Evolutionary conservation across 176 grass and related monocot species (phyloP), one percentile per base, ranked within the genome.

Genomic region (Oryza punctata): DNA sequence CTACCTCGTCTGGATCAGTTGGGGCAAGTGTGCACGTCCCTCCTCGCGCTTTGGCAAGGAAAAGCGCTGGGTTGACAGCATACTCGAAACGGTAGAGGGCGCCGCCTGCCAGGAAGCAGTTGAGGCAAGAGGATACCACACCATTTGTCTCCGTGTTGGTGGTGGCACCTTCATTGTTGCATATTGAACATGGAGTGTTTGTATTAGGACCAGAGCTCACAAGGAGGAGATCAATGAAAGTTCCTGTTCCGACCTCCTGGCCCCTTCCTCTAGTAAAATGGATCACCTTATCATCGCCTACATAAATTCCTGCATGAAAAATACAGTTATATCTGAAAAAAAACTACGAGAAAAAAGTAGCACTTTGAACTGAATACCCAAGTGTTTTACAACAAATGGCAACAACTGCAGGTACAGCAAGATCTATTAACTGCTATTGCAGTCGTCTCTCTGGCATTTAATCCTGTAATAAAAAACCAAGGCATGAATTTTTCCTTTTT

Each of bases 181-280:
- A 94, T 26, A 65, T 52, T 3, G 21, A 21, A 43, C 93, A 94
- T 57, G 85, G 78, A 0, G 47, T 78, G 73, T 73, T 89, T 78
- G 37, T 78, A 3, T 41, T 77, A 12, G 93, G 90, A 1, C 72
- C 84, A 59, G 90, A 94, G 28, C 93, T 94, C 21, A 69, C 63
- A 21, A 94, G 70, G 70, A 94, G 7, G 63, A 71, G 35, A 83
- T 94, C 93, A 16, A 94, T 19, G 27, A 88, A 61, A 14, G 93
- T 94, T 81, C 93, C 93, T 60, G 93, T 94, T 65, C 93, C 93
- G 6, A 92, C 89, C 63, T 94, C 93, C 65, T 92, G 82, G 41
- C 78, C 90, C 77, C 80, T 86, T 81, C 88, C 92, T 87, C 93
- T 88, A 5, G 93, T 94, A 72, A 92, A 94, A 83, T 94, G 93